These are phyloP conservation scores for Podaxis sp. DNA, from an alignment of 768 basidiomycete genomes.

Conservation along the genomic window DNA sequence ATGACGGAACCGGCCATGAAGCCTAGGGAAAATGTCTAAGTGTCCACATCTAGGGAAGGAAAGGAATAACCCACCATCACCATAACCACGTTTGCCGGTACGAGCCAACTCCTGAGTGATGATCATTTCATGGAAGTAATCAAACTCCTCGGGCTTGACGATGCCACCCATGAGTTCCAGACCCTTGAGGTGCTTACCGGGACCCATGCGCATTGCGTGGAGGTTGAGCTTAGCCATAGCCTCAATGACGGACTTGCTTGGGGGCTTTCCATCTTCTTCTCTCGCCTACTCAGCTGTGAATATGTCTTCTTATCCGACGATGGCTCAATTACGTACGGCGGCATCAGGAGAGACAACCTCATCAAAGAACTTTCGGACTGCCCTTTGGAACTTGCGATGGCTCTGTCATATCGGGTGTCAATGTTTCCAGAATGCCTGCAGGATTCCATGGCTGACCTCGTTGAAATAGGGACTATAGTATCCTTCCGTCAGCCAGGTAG, in stretches of 20 bases:
- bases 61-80: conserved; percentile 50
- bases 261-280: conserved; percentile 89
- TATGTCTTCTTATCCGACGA: too few relatives aligned
- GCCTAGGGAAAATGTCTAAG: conserved; percentile 21
- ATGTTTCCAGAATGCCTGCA: conserved; percentile 9
- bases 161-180: conserved; percentile 73
- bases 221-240: conserved; percentile 71
- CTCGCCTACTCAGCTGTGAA: conserved; percentile 43
- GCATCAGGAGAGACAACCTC: conserved; percentile 61
- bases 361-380: conserved; percentile 68
- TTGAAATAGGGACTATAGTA: conserved; percentile 79
- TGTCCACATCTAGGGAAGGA: not conserved
- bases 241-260: conserved; percentile 71
- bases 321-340: conserved; percentile 22
- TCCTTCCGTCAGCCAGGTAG: conserved; percentile 67
- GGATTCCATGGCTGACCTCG: conserved; percentile 39
- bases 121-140: conserved; percentile 87
- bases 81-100: conserved; percentile 72
- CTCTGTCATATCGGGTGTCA: conserved; percentile 31
- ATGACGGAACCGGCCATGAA: conserved; percentile 75
- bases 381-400: conserved; percentile 59
- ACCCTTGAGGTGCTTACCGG: conserved; percentile 80
- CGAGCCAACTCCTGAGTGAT: conserved; percentile 75
- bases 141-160: conserved; percentile 82
- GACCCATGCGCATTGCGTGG: conserved; percentile 91